Percentiles rank a stretch among this genome's conserved stretches.
Conservation (phyloP, 2,329 filamentous ascomycete species). For the Dactylellina haptotyla region DNA sequence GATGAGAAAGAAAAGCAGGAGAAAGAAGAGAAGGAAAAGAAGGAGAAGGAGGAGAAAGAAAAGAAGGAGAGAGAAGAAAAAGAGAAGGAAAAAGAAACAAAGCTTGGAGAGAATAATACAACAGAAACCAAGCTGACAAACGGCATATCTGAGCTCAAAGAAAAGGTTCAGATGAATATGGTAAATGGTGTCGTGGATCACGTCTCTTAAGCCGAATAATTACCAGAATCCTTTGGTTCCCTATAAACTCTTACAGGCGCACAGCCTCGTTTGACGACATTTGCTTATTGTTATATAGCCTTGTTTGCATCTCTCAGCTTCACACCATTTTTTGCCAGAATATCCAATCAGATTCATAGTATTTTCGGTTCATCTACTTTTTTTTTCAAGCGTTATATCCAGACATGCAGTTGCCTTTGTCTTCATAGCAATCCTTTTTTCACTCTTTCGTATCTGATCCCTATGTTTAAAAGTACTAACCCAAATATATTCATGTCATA, state of each 20-base stretch:
- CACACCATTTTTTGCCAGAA: too few species aligned
- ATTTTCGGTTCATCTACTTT: too few species aligned
- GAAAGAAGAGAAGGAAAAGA: slow-evolving; percentile 60
- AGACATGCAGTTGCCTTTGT: too few species aligned
- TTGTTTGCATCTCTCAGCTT: too few species aligned
- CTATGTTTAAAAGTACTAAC: too few species aligned
- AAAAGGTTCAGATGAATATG: background rate
- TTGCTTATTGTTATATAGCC: too few species aligned
- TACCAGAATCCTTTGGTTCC: background rate
- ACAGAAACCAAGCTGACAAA: slow-evolving; percentile 30
- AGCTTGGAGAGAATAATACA: slow-evolving; percentile 60
- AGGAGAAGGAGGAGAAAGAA: slow-evolving; percentile 62
- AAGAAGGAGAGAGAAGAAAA: slow-evolving; percentile 59
- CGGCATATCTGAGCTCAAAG: slow-evolving; percentile 20
- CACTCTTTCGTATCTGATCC: too few species aligned
- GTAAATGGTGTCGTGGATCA: background rate
- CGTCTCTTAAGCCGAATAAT: background rate
- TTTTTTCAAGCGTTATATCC: too few species aligned
- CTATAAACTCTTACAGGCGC: background rate
- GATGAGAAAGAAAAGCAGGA: slow-evolving; percentile 70
- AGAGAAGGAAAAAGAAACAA: slow-evolving; percentile 60
- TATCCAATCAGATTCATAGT: too few species aligned
- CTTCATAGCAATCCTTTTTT: too few species aligned
- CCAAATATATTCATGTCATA: too few species aligned
- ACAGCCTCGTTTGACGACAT: background rate